A percentile compares a stretch with the other conserved stretches of the same genome.
phyloP scores from a whole-genome alignment of 768 basidiomycete genomes.

The Rhodotorula paludigena region DNA sequence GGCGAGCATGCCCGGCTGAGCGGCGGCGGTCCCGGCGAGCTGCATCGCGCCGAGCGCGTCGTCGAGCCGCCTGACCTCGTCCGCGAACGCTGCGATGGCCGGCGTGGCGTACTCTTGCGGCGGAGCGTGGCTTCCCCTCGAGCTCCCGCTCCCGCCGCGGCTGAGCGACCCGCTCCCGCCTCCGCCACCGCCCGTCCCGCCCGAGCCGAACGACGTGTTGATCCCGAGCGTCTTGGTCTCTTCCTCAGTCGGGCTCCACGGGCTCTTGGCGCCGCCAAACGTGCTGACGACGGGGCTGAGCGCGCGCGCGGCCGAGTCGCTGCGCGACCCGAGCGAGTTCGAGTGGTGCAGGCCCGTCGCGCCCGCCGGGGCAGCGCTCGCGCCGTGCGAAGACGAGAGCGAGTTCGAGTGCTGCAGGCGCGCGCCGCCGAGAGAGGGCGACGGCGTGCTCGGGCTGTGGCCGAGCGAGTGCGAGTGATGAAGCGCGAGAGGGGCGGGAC shows the following conservation, averaged over 20 bases:
- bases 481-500: conserved; percentile 26
- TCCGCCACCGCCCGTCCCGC: background rate
- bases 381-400: conserved; percentile 9
- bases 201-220: background rate
- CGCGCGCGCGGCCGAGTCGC: background rate
- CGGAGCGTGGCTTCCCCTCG: conserved; percentile 12
- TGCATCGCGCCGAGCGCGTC: conserved; percentile 25
- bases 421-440: background rate
- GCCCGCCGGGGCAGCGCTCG: background rate
- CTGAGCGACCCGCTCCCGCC: conserved; percentile 14
- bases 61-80: conserved; percentile 7
- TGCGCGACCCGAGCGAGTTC: conserved; percentile 18
- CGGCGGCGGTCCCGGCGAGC: too few relatives aligned
- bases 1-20: background rate
- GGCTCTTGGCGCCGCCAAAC: conserved; percentile 19
- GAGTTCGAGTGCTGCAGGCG: conserved; percentile 20
- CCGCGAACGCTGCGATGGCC: background rate
- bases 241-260: conserved; percentile 38
- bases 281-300: conserved; percentile 27
- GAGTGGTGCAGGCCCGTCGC: conserved; percentile 6
- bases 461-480: conserved; percentile 25
- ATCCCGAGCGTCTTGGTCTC: conserved; percentile 35
- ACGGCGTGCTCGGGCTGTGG: conserved; percentile 10
- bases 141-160: conserved; percentile 30
- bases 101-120: background rate